Percentiles rank a stretch among this genome's conserved stretches.
These are phyloP conservation scores for Calocera cornea DNA, from an alignment of 768 basidiomycete species.

Conservation along the genomic window DNA sequence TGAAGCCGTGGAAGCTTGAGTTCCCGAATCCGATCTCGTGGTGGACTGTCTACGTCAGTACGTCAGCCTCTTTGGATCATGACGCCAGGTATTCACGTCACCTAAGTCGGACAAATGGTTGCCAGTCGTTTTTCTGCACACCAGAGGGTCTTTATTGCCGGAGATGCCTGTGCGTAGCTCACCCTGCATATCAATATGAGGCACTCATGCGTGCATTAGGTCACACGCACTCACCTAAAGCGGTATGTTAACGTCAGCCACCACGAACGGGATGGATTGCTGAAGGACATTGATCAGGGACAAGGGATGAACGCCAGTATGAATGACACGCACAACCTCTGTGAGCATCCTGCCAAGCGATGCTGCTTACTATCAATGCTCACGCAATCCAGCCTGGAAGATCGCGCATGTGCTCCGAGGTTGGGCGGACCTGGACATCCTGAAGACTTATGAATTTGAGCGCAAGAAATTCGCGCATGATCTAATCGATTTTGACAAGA, in stretches of 20 bases:
- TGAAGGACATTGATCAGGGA: constrained; percentile 3
- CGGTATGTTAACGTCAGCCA: neutral
- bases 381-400: constrained; percentile 15
- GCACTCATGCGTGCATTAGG: constrained; percentile 12
- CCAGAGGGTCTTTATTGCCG: constrained; percentile 17
- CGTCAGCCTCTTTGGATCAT: neutral
- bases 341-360: constrained; percentile 6
- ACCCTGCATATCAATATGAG: neutral
- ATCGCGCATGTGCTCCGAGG: constrained; percentile 19
- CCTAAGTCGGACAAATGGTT: constrained; percentile 15
- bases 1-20: constrained; percentile 15
- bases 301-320: constrained; percentile 21
- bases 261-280: neutral
- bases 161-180: constrained; percentile 3
- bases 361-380: neutral
- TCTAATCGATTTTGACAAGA: constrained; percentile 55
- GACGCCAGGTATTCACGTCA: neutral
- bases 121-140: constrained; percentile 14
- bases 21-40: constrained; percentile 13
- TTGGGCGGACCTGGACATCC: constrained; percentile 17
- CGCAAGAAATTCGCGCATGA: constrained; percentile 39
- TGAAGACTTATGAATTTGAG: constrained; percentile 23
- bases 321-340: constrained; percentile 19
- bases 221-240: constrained; percentile 22
- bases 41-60: constrained; percentile 16